phyloP scores from a whole-genome alignment of 768 basidiomycete species.

The Hortiboletus flavorubellus region DNA sequence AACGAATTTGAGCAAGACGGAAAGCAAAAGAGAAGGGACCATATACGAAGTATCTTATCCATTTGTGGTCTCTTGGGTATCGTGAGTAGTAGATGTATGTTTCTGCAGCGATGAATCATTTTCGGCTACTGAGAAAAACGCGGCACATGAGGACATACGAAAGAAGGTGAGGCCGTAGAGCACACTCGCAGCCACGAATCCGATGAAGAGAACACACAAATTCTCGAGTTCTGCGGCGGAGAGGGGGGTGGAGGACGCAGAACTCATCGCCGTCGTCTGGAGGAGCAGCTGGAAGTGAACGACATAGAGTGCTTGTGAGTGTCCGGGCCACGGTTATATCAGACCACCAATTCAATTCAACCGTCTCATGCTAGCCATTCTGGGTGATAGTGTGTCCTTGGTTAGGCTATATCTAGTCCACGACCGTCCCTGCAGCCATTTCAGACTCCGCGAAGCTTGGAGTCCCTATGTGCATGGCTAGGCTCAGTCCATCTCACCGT shows the following conservation, averaged over 20 bases:
- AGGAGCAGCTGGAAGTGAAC: background rate
- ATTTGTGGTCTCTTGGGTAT: slow-evolving; percentile 18
- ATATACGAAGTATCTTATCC: slow-evolving; percentile 23
- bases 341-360: slow-evolving; percentile 1
- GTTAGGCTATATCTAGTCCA: background rate
- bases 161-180: slow-evolving; percentile 35
- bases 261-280: slow-evolving; percentile 16
- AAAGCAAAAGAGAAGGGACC: background rate
- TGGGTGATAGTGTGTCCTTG: background rate
- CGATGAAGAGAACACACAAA: slow-evolving; percentile 24
- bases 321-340: slow-evolving; percentile 6
- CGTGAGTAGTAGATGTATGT: slow-evolving; percentile 30
- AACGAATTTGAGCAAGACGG: background rate
- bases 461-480: no score
- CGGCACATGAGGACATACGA: slow-evolving; percentile 16
- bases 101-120: slow-evolving; percentile 11
- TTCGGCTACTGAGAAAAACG: background rate
- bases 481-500: background rate
- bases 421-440: background rate
- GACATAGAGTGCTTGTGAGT: background rate
- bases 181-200: slow-evolving; percentile 25
- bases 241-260: slow-evolving; percentile 2
- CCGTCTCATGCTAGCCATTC: background rate
- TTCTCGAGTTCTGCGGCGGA: slow-evolving; percentile 26
- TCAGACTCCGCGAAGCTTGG: background rate